Base-by-base conservation (phyloP, 1,139 yeast genomes). In the Yamadazyma sp. region DNA sequence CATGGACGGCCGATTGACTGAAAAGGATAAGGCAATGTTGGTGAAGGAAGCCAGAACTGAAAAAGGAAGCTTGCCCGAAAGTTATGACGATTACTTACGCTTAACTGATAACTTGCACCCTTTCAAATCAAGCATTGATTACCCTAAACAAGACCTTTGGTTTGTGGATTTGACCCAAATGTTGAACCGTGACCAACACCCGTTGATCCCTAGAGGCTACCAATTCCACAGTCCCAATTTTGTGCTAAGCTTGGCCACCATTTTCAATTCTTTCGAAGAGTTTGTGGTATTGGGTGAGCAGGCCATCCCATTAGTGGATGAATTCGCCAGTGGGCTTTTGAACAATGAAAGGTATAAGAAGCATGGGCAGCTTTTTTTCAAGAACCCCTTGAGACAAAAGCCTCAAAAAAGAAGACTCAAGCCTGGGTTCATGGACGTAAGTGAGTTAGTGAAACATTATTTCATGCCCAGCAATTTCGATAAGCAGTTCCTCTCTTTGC, bases 231-330 rank as follows among this genome's bases (percentile, higher is more conserved):
- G 49, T 31, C 51, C 57, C 7, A 53, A 53, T 18, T 58, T 62
- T 36, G 34, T 53, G 11, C 45, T 53, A 31, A 41, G 51, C 3
- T 42, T 64, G 14, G 54, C 66, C 20, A 43, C 59, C 1, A 48
- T 66, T 2, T 62, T 63, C 52, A 62, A 61, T 41, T 55, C 69
- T 0, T 68, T 67, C 43, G 61, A 58, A 39, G 68, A 68, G 27
- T 53, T 51, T 9, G 46, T 65, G 2, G 35, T 66, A 16, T 26
- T 69, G 33, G 43, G 59, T 1, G 50, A 61, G 9, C 46, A 57
- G 28, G 50, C 61, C 2, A 55, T 68, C 15, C 73, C 72, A 2
- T 43, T 65, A 34, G 31, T 44, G 4, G 56, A 56, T 7, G 30
- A 44, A n/a, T 46, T 50, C 25, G 48, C 54, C 10, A 40, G 42